Conservation (phyloP, 1,284 basidiomycete genomes). For the Fomitopsis betulina region DNA sequence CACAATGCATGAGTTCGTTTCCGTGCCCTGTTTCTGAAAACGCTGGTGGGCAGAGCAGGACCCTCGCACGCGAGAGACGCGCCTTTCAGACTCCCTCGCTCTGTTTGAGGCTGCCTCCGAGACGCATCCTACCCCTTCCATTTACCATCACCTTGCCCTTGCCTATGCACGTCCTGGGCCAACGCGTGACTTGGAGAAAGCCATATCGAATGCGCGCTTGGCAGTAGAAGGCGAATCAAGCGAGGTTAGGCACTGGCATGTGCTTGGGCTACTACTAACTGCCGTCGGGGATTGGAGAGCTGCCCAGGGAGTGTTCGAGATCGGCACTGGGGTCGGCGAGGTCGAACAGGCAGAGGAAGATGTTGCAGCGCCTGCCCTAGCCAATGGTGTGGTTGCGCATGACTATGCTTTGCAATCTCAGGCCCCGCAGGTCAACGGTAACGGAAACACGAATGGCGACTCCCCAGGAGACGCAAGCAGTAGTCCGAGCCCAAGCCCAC, state of each 20-base stretch:
- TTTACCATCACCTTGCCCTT: slow-evolving; percentile 78
- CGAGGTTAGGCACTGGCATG: slow-evolving; percentile 87
- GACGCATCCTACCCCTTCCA: slow-evolving; percentile 54
- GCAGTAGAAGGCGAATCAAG: slow-evolving; percentile 75
- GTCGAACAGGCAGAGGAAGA: slow-evolving; percentile 36
- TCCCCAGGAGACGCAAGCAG: background rate
- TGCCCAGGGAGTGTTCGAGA: slow-evolving; percentile 75
- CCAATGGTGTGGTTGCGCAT: slow-evolving; percentile 16
- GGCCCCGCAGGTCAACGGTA: background rate
- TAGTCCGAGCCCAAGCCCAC: background rate
- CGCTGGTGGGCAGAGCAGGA: slow-evolving; percentile 52
- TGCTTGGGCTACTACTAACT: slow-evolving; percentile 80
- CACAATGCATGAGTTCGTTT: background rate
- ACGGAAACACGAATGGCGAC: slow-evolving; percentile 8
- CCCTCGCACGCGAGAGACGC: slow-evolving; percentile 51
- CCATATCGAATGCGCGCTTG: slow-evolving; percentile 63
- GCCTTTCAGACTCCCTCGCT: slow-evolving; percentile 56
- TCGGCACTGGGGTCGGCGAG: slow-evolving; percentile 52
- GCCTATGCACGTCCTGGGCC: slow-evolving; percentile 65
- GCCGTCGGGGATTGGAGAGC: slow-evolving; percentile 80
- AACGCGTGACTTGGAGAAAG: slow-evolving; percentile 64
- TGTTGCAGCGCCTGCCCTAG: slow-evolving; percentile 9
- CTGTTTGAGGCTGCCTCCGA: slow-evolving; percentile 53
- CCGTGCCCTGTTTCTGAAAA: background rate
- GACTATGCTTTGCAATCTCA: slow-evolving; percentile 16